Percentiles rank a stretch among this genome's conserved stretches.
Evolutionary conservation across 352 stramenopile species (phyloP).

Genomic region (Pythium sukuiense): DNA sequence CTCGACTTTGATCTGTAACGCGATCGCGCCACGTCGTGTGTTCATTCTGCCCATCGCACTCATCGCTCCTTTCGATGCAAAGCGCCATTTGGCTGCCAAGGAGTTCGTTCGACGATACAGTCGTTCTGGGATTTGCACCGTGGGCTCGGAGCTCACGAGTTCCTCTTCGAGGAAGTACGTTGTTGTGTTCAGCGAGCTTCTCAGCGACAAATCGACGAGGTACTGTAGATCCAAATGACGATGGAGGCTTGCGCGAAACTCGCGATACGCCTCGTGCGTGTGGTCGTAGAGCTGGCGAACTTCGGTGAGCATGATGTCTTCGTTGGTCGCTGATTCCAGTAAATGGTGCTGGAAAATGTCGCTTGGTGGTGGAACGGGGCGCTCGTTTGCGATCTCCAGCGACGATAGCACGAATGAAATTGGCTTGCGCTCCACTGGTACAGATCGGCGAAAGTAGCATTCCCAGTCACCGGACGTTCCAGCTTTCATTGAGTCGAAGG

Average conservation of each 20-base stretch:
- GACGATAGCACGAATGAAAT: constrained; percentile 71
- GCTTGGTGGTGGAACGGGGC: constrained; percentile 45
- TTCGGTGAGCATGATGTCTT: constrained; percentile 59
- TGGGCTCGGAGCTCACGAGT: constrained; percentile 35
- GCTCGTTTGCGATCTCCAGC: constrained; percentile 47
- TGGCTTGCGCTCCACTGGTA: constrained; percentile 61
- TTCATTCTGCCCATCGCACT: constrained; percentile 35
- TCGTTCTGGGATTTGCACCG: constrained; percentile 41
- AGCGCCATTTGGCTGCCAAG: constrained; percentile 44
- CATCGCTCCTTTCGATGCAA: constrained; percentile 34
- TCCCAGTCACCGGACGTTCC: constrained; percentile 37
- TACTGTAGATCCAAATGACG: constrained; percentile 61
- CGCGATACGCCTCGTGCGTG: constrained; percentile 57
- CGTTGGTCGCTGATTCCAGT: constrained; percentile 42
- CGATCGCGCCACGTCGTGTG: constrained; percentile 47
- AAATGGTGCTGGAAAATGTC: constrained; percentile 69
- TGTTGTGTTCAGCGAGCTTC: constrained; percentile 60
- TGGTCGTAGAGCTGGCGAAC: constrained; percentile 67
- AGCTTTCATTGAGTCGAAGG: constrained; percentile 46
- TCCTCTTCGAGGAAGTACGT: constrained; percentile 60
- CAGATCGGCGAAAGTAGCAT: constrained; percentile 59
- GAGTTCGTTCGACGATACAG: constrained; percentile 23
- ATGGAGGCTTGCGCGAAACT: constrained; percentile 59
- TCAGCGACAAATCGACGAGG: constrained; percentile 67
- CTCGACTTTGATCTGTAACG: constrained; percentile 47